These are phyloP conservation scores for Pseudogymnoascus pannorum DNA, from an alignment of 2,329 filamentous ascomycete genomes.

Conservation along the genomic window DNA sequence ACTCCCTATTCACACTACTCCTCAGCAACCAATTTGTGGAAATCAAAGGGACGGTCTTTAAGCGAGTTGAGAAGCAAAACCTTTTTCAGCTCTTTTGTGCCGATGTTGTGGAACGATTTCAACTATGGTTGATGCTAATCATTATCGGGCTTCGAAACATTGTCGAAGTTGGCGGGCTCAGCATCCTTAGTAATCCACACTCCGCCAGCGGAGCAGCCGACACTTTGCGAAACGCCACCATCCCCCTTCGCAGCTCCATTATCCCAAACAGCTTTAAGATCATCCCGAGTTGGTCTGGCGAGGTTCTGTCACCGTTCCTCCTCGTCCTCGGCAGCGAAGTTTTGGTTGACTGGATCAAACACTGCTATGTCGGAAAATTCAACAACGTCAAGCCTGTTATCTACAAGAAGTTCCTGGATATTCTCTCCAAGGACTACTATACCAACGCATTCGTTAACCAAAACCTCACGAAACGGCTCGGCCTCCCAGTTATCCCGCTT, in stretches of 20 bases:
- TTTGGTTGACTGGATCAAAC: conserved; percentile 93
- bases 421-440: conserved; percentile 96
- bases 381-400: conserved; percentile 92
- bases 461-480: conserved; percentile 80
- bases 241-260: conserved; percentile 63
- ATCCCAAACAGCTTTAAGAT: conserved; percentile 87
- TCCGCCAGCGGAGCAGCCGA: conserved; percentile 41
- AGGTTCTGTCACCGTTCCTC: conserved; percentile 86
- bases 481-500: conserved; percentile 83
- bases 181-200: conserved; percentile 39
- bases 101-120: conserved; percentile 93
- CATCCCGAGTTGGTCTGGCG: conserved; percentile 77
- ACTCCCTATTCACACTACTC: conserved; percentile 82
- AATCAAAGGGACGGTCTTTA: conserved; percentile 97
- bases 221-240: conserved; percentile 43
- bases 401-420: conserved; percentile 84
- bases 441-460: conserved; percentile 89
- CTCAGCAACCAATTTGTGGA: conserved; percentile 98
- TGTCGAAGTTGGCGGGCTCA: conserved; percentile 86
- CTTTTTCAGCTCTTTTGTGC: conserved; percentile 94
- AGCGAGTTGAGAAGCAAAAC: conserved; percentile 97
- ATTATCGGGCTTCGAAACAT: conserved; percentile 96
- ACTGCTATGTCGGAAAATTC: conserved; percentile 97
- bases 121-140: conserved; percentile 93
- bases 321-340: conserved; percentile 95